phyloP scores from a whole-genome alignment of 169 alveolate species.

The Theileria sp. region DNA sequence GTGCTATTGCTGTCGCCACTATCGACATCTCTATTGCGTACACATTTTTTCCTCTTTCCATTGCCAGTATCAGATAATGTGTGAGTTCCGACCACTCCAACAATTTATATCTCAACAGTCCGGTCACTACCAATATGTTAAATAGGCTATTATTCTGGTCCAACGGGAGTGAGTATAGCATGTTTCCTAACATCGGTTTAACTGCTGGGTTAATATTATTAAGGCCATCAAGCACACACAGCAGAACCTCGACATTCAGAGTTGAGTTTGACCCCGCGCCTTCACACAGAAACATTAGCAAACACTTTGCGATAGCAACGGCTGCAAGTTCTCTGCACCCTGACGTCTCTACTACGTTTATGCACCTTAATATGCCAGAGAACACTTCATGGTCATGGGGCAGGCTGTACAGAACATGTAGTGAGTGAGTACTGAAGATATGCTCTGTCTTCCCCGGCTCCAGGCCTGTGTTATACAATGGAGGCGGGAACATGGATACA shows the following conservation, averaged over 20 bases:
- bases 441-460: constrained; percentile 52
- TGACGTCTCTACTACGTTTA: constrained; percentile 58
- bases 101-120: constrained; percentile 50
- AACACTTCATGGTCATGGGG: constrained; percentile 63
- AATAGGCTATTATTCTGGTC: constrained; percentile 56
- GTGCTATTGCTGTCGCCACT: constrained; percentile 60
- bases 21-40: constrained; percentile 66
- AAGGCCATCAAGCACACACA: constrained; percentile 55
- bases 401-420: constrained; percentile 56
- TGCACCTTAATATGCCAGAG: constrained; percentile 50
- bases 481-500: constrained; percentile 74
- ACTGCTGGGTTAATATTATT: constrained; percentile 49
- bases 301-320: constrained; percentile 51
- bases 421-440: constrained; percentile 64
- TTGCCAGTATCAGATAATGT: constrained; percentile 50
- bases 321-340: constrained; percentile 44
- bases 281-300: constrained; percentile 61
- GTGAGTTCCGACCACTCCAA: constrained; percentile 63
- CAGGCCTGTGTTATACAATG: constrained; percentile 23
- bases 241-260: constrained; percentile 59
- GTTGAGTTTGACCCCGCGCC: constrained; percentile 61
- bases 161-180: constrained; percentile 49
- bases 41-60: constrained; percentile 63
- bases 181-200: constrained; percentile 52
- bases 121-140: constrained; percentile 55